Evolutionary conservation across 192 early-diverging fungal genomes (phyloP).

Genomic region (Mortierella claussenii): DNA sequence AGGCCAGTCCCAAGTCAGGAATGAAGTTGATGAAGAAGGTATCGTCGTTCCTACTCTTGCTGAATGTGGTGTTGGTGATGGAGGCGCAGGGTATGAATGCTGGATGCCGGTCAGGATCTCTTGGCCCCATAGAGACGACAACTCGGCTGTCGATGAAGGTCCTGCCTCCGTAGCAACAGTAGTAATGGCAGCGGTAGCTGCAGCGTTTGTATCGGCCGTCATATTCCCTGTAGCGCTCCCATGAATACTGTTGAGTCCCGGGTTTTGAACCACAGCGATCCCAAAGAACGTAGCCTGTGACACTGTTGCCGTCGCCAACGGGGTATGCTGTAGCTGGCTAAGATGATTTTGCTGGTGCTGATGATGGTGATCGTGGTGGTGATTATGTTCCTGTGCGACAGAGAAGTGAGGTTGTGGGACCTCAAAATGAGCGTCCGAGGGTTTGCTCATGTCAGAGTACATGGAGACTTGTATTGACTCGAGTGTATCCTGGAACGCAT

Average conservation of each 20-base stretch:
- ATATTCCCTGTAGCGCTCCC: too few species aligned
- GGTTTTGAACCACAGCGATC: conserved; percentile 2
- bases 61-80: neutral
- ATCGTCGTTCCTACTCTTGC: neutral
- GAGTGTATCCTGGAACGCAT: conserved; percentile 34
- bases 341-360: too few species aligned
- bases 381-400: conserved; percentile 1
- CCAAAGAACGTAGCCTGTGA: conserved; percentile 15
- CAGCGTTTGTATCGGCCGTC: too few species aligned
- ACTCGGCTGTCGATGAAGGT: neutral
- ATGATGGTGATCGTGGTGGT: too few species aligned
- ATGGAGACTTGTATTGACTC: conserved; percentile 36
- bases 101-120: conserved; percentile 8
- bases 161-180: neutral
- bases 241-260: neutral
- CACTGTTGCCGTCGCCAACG: neutral
- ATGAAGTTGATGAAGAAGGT: neutral
- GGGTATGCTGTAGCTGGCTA: too few species aligned
- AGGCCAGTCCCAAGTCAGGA: conserved; percentile 27
- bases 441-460: conserved; percentile 33
- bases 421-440: conserved; percentile 5
- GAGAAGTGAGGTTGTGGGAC: conserved; percentile 13
- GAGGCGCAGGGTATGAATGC: neutral
- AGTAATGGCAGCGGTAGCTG: neutral
- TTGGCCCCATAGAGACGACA: conserved; percentile 8